Base-by-base conservation (phyloP, 257 asterid genomes). In the Gynochthodes officinalis region DNA sequence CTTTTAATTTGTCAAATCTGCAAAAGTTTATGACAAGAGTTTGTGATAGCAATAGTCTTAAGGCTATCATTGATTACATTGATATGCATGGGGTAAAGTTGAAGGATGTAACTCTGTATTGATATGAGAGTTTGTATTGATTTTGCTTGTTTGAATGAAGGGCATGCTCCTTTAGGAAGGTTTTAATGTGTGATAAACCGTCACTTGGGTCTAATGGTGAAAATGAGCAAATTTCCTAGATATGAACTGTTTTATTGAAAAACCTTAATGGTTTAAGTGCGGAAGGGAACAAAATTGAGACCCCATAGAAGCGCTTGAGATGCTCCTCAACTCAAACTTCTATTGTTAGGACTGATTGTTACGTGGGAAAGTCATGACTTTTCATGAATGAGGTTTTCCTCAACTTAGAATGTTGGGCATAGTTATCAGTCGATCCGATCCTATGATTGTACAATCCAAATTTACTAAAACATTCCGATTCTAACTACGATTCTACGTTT, bases 101-200 rank as follows among this genome's bases (percentile, higher is more conserved):
- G 7, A 44, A 11, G 19, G 69, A 21, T 11, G 21, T 15, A 11
- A 1, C 32, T 39, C 10, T 0, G 0, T 0, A 10, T 63, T 19
- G 4, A 12, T 9, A n/a, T n/a, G n/a, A n/a, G 3, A 0, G 0
- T 2, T 0, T 40, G n/a, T n/a, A n/a, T n/a, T n/a, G 30, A n/a
- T n/a, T 19, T 4, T 33, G 13, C 11, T 19, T 0, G 32, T 16
- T 15, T 9, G 2, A 12, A n/a, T 1, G 28, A 23, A 18, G 71
- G 37, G 11, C 16, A 3, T 19, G 63, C 43, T 28, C 62, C 50
- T 69, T 18, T 69, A 7, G 6, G 7, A 32, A 52, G 39, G 2
- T 10, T 23, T 16, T 60, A 8, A 14, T 32, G 8, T 57, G 18
- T 27, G 16, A 4, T 1, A 28, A 57, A 3, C 19, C 37, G 21